Base-by-base conservation (phyloP, 768 basidiomycete genomes). In the Guyanaporus albipodus region DNA sequence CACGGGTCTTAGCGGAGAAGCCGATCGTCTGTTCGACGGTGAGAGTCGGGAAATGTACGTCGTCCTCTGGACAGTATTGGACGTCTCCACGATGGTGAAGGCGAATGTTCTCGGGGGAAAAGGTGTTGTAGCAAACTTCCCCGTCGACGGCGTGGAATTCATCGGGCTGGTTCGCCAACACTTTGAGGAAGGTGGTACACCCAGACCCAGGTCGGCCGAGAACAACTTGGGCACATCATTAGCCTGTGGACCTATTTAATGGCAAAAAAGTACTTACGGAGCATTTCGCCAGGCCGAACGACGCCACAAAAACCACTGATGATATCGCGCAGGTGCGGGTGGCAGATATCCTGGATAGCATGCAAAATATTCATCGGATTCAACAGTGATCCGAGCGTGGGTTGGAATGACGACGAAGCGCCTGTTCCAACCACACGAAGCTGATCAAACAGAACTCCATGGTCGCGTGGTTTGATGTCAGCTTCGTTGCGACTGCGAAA, bases 121-220 rank as follows among this genome's bases (percentile, higher is more conserved):
- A 74, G 2, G 87, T 82, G n/a, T n/a, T n/a, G n/a, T n/a, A n/a
- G n/a, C n/a, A n/a, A n/a, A n/a, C n/a, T n/a, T n/a, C n/a, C n/a
- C n/a, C n/a, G n/a, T n/a, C n/a, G n/a, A n/a, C n/a, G n/a, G n/a
- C n/a, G n/a, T n/a, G n/a, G n/a, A n/a, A n/a, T n/a, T n/a, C n/a
- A n/a, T n/a, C n/a, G n/a, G n/a, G n/a, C n/a, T n/a, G n/a, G n/a
- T n/a, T n/a, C n/a, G n/a, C n/a, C n/a, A n/a, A n/a, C n/a, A n/a
- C n/a, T n/a, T n/a, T n/a, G n/a, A n/a, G n/a, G n/a, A n/a, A n/a
- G n/a, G n/a, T n/a, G n/a, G n/a, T n/a, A n/a, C n/a, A 94, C 3
- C 92, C 91, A 0, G 88, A 82, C 11, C 87, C 87, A 1, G 91
- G 91, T 24, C 89, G 76, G 19, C 91, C 91, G 22, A 93, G 77